phyloP scores from a whole-genome alignment of 257 asterid genomes.

The Ballota nigra region DNA sequence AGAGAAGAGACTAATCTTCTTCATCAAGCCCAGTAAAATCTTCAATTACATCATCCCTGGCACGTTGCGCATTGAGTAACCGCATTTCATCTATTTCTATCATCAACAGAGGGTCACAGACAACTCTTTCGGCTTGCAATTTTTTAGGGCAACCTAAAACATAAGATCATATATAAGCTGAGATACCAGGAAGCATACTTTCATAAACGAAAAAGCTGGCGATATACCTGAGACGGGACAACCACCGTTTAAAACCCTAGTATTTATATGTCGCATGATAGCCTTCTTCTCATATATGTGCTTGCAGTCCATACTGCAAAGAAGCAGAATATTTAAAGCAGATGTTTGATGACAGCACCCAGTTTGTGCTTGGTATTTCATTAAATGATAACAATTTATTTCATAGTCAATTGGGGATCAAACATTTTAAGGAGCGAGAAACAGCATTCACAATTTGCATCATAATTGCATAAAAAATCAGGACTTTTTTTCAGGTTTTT shows the following conservation, averaged over 20 bases:
- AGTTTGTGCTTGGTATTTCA: not conserved
- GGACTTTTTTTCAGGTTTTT: no score
- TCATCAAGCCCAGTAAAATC: constrained; percentile 66
- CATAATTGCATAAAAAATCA: not conserved
- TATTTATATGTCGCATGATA: constrained; percentile 52
- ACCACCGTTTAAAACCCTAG: constrained; percentile 34
- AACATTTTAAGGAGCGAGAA: not conserved
- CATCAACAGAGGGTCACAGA: constrained; percentile 61
- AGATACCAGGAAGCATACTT: not conserved
- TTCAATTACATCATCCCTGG: constrained; percentile 49
- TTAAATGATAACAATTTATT: not conserved
- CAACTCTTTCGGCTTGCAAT: constrained; percentile 46
- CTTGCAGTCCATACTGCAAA: constrained; percentile 84
- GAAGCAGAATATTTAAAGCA: constrained; percentile 2
- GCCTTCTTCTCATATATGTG: constrained; percentile 73
- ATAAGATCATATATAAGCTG: constrained; percentile 13
- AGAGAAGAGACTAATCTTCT: constrained; percentile 24
- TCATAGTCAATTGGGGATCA: not conserved
- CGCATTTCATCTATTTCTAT: constrained; percentile 84
- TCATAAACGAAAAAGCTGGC: constrained; percentile 1
- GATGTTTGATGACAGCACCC: not conserved
- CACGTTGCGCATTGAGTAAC: constrained; percentile 42
- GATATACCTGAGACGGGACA: constrained; percentile 81
- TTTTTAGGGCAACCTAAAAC: constrained; percentile 76
- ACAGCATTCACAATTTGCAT: not conserved